phyloP scores from a whole-genome alignment of 306 rosid genomes.

The Lagenaria siceraria region DNA sequence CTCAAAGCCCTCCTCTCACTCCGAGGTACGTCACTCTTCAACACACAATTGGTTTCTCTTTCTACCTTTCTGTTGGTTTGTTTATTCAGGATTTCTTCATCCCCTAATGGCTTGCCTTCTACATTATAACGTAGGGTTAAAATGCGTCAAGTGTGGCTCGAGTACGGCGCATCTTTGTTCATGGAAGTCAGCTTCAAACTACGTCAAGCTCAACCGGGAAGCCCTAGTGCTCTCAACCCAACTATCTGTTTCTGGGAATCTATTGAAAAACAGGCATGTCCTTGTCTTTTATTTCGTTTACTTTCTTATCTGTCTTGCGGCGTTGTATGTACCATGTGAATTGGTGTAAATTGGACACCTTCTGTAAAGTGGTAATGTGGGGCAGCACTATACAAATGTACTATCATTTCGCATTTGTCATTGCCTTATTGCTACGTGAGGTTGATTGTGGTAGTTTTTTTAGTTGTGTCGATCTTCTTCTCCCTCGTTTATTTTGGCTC shows the following conservation, averaged over 20 bases:
- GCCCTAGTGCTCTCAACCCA: conserved; percentile 21
- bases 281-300: background rate
- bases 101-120: background rate
- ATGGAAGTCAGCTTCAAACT: conserved; percentile 46
- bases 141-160: conserved; percentile 23
- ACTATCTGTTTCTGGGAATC: conserved; percentile 14
- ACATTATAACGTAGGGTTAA: conserved; percentile 16
- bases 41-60: background rate
- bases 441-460: background rate
- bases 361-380: background rate
- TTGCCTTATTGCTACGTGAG: background rate
- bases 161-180: conserved; percentile 15
- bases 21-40: conserved; percentile 19
- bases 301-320: background rate
- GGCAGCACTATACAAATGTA: background rate
- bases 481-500: background rate
- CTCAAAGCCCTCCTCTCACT: conserved; percentile 22
- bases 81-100: background rate
- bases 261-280: conserved; percentile 34
- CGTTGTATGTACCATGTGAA: background rate
- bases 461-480: background rate
- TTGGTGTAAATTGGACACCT: background rate
- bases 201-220: conserved; percentile 22
- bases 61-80: background rate
- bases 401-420: background rate